These are phyloP conservation scores for Trichoderma simmonsii DNA, from an alignment of 2,329 filamentous ascomycete genomes.

Conservation along the genomic window DNA sequence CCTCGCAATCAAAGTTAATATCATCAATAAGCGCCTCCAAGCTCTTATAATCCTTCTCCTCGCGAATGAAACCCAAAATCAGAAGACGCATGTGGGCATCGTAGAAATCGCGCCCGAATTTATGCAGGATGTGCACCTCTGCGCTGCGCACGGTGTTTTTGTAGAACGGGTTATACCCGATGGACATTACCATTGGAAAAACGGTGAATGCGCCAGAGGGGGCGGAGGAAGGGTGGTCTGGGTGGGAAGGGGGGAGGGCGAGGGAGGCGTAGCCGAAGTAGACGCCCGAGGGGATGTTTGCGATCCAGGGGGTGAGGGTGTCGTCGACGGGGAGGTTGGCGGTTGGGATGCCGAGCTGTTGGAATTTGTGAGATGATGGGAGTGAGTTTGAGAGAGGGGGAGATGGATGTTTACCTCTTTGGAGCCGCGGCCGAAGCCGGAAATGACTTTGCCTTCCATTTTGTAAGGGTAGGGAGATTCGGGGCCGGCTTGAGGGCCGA, in stretches of 20 bases:
- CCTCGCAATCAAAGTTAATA: slow-evolving; percentile 84
- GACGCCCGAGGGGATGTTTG: slow-evolving; percentile 69
- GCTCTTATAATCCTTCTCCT: slow-evolving; percentile 83
- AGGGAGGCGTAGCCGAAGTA: slow-evolving; percentile 93
- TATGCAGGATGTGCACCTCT: slow-evolving; percentile 84
- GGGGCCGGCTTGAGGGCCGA: slow-evolving; percentile 72
- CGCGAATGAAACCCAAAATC: slow-evolving; percentile 82
- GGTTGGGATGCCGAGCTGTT: slow-evolving; percentile 83
- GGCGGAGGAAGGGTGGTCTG: slow-evolving; percentile 33
- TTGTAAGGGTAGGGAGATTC: slow-evolving; percentile 75
- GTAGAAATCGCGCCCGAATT: slow-evolving; percentile 81
- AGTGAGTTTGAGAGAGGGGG: neutral
- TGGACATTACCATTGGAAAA: slow-evolving; percentile 87
- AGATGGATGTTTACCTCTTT: slow-evolving; percentile 63
- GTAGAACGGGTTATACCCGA: slow-evolving; percentile 97
- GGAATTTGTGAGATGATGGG: neutral
- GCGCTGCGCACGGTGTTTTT: slow-evolving; percentile 83
- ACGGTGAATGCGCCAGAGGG: slow-evolving; percentile 39
- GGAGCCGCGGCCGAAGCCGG: slow-evolving; percentile 89
- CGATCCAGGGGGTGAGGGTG: slow-evolving; percentile 57
- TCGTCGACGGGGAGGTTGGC: slow-evolving; percentile 82
- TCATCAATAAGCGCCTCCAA: slow-evolving; percentile 82
- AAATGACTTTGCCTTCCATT: slow-evolving; percentile 83
- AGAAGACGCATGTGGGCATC: slow-evolving; percentile 72
- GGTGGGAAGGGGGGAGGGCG: slow-evolving; percentile 47